Percentiles rank a stretch among this genome's conserved stretches.
Conservation (phyloP, 768 basidiomycete genomes). For the Leccinum fibrillosum region DNA sequence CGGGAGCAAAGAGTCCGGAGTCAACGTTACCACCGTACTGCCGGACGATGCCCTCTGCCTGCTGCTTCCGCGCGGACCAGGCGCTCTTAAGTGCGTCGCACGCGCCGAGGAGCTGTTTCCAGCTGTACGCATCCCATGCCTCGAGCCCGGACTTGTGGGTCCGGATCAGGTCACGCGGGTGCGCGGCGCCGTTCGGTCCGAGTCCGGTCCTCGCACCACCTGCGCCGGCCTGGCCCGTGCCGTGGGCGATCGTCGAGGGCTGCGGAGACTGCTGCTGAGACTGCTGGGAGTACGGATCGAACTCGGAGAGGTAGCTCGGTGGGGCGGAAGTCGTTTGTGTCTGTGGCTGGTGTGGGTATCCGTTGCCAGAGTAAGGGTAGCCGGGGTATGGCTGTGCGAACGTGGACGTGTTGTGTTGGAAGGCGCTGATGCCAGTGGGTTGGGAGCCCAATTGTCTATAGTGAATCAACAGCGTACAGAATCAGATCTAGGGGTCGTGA, state of each 20-base stretch:
- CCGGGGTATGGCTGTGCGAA: constrained; percentile 52
- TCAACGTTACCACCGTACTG: constrained; percentile 40
- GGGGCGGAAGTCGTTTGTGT: constrained; percentile 13
- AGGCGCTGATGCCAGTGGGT: constrained; percentile 27
- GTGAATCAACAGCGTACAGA: neutral
- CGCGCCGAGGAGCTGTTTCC: constrained; percentile 63
- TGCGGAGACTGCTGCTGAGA: neutral
- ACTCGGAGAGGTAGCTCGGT: constrained; percentile 34
- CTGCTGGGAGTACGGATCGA: constrained; percentile 37
- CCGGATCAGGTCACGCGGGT: constrained; percentile 69
- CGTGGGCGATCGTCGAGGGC: neutral
- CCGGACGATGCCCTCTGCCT: constrained; percentile 47
- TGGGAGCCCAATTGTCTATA: constrained; percentile 31
- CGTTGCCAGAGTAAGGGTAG: constrained; percentile 30
- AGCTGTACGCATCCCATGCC: constrained; percentile 64
- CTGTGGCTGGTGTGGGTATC: constrained; percentile 16
- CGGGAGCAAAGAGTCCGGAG: constrained; percentile 22
- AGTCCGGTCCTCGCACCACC: neutral
- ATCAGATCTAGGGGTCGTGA: neutral
- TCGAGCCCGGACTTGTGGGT: constrained; percentile 66
- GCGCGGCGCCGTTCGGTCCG: constrained; percentile 32
- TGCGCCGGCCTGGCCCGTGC: neutral
- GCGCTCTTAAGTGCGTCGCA: constrained; percentile 65
- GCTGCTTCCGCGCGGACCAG: constrained; percentile 60
- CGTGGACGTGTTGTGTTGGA: constrained; percentile 48